Base-by-base conservation (phyloP, 805 yeast genomes). In the Ogataea nitratoaversa region DNA sequence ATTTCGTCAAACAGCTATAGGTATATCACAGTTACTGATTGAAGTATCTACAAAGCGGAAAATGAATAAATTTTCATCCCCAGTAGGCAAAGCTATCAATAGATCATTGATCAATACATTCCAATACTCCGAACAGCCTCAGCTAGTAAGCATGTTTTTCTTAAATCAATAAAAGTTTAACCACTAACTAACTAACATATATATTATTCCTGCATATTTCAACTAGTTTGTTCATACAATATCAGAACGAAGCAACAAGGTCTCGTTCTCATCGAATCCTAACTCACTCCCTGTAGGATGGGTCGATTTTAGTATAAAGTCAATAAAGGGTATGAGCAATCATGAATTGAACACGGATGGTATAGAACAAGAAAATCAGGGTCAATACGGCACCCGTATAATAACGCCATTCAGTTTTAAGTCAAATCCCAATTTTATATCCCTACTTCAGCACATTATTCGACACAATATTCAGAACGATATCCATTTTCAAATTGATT, bases 401-500 rank as follows among this genome's bases (percentile, higher is more conserved):
- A 50, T 62, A 19, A 36, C 40, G 11, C 49, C 56, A 8, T 12
- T 24, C 3, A 50, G 55, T 16, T 65, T 65, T 44, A 37, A 39
- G n/a, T 56, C 50, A 20, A 58, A 63, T 39, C 36, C 34, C 2
- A 48, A 51, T 3, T 63, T 65, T 27, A 28, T 54, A 2, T 17
- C 37, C 0, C 18, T 48, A 2, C 37, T 67, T 4, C 62, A 59
- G 19, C 36, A 43, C 3, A 38, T 58, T 14, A 45, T 65, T 4
- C 20, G 38, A 0, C 40, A 51, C 16, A 44, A 53, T 12, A 57
- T 65, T 6, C 56, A 60, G 19, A 44, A 71, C 12, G 86, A 80
- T 55, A 72, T 74, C 47, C 56, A 78, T 1, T 80, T 72, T 52
- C 66, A 70, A 20, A 57, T 78, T 54, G 85, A 79, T 43, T 78